Evolutionary conservation across 2,329 filamentous ascomycete genomes (phyloP).

Genomic region (Trichoderma arundinaceum): DNA sequence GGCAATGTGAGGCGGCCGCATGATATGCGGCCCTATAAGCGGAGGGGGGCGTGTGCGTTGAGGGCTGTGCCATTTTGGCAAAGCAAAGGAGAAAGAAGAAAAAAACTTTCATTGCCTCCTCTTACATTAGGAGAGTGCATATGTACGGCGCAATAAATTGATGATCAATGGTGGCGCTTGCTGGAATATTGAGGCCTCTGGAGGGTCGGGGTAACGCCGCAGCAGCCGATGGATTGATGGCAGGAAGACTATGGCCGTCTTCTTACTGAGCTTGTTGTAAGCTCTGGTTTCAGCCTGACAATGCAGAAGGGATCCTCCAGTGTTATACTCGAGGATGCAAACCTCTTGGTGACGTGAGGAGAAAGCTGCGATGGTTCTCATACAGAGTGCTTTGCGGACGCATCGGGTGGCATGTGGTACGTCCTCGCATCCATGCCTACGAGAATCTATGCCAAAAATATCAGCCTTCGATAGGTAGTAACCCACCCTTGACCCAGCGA

Average conservation of each 20-base stretch:
- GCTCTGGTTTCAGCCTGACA: background rate
- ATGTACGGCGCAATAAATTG: constrained; percentile 12
- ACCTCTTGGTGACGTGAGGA: constrained; percentile 8
- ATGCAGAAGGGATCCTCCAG: background rate
- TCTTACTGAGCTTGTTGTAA: background rate
- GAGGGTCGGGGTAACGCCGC: constrained; percentile 16
- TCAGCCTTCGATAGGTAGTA: constrained; percentile 3
- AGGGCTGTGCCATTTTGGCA: constrained; percentile 19
- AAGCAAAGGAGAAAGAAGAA: constrained; percentile 1
- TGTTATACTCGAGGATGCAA: background rate
- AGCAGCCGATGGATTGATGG: background rate
- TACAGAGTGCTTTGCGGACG: constrained; percentile 1
- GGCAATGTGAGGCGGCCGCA: constrained; percentile 36
- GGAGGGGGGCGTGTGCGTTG: constrained; percentile 31
- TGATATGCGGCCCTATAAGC: constrained; percentile 37
- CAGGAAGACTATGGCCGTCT: background rate
- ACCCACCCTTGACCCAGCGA: constrained; percentile 34
- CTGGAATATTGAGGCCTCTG: constrained; percentile 8
- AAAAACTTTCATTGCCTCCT: constrained; percentile 3
- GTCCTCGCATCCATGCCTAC: constrained; percentile 10
- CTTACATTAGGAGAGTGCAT: constrained; percentile 16
- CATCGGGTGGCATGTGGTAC: constrained; percentile 10
- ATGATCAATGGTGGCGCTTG: constrained; percentile 13
- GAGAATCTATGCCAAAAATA: constrained; percentile 25
- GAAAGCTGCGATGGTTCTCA: background rate